Percentiles rank a stretch among this genome's conserved stretches.
These are phyloP conservation scores for Conoideocrella luteorostrata DNA, from an alignment of 2,329 filamentous ascomycete genomes.

Conservation along the genomic window DNA sequence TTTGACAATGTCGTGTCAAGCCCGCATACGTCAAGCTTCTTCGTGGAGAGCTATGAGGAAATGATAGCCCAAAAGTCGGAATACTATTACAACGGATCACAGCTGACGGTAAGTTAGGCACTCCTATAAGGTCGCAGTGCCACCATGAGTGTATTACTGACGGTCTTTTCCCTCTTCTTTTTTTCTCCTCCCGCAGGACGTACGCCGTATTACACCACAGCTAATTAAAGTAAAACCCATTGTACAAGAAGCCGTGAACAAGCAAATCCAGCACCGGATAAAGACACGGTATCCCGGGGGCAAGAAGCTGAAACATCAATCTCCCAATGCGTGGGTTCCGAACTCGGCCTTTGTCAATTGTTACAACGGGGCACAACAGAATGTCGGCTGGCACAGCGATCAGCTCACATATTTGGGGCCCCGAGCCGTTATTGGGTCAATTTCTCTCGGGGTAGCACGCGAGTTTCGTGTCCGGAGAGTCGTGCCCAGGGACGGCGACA, in stretches of 20 bases:
- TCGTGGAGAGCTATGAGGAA: slow-evolving; percentile 69
- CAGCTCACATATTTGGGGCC: slow-evolving; percentile 91
- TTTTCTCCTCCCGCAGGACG: slow-evolving; percentile 45
- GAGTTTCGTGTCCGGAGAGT: slow-evolving; percentile 84
- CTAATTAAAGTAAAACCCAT: slow-evolving; percentile 62
- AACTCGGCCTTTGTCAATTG: slow-evolving; percentile 95
- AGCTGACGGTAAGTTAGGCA: slow-evolving; percentile 45
- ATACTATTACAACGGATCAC: slow-evolving; percentile 79
- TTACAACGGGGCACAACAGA: slow-evolving; percentile 75
- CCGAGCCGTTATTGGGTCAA: slow-evolving; percentile 77
- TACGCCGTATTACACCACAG: slow-evolving; percentile 68
- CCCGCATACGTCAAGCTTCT: slow-evolving; percentile 79
- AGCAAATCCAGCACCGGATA: slow-evolving; percentile 68
- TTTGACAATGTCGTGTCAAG: slow-evolving; percentile 83
- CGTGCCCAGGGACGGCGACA: slow-evolving; percentile 48
- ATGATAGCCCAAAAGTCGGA: slow-evolving; percentile 64
- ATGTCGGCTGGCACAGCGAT: slow-evolving; percentile 87
- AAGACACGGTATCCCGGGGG: slow-evolving; percentile 58
- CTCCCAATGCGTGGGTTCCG: slow-evolving; percentile 65
- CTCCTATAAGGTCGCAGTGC: background rate
- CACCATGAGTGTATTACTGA: background rate
- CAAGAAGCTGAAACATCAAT: slow-evolving; percentile 72
- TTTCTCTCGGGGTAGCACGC: slow-evolving; percentile 85
- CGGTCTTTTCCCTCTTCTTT: background rate
- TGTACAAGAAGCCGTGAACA: slow-evolving; percentile 72